Conservation (phyloP, 257 asterid genomes). For the Craterostigma plantagineum region DNA sequence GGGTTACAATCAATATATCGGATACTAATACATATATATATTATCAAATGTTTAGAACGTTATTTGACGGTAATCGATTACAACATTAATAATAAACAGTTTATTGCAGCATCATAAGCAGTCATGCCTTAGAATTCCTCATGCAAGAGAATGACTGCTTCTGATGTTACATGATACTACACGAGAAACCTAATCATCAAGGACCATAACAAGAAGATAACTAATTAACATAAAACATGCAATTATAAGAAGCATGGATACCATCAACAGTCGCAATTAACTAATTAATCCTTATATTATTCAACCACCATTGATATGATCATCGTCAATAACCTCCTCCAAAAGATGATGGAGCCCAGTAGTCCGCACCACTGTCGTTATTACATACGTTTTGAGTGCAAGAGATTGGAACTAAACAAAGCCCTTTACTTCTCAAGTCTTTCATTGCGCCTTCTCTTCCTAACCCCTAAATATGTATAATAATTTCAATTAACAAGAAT, state of each 20-base stretch:
- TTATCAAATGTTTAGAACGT: too few relatives aligned
- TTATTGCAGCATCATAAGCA: conserved; percentile 26
- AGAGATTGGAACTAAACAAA: conserved; percentile 72
- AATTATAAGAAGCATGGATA: too few relatives aligned
- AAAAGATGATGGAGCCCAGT: conserved; percentile 29
- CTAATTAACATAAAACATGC: too few relatives aligned
- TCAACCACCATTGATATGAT: background rate
- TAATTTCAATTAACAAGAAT: too few relatives aligned
- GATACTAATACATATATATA: too few relatives aligned
- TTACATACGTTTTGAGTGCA: conserved; percentile 51
- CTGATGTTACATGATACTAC: conserved; percentile 19
- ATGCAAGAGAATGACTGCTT: conserved; percentile 22
- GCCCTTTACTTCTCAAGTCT: conserved; percentile 65
- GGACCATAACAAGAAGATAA: too few relatives aligned
- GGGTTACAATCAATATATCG: too few relatives aligned
- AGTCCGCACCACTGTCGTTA: conserved; percentile 44
- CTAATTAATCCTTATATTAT: background rate
- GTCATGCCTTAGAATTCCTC: conserved; percentile 11
- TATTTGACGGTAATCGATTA: too few relatives aligned
- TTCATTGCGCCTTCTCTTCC: conserved; percentile 15
- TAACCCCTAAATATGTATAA: conserved; percentile 16
- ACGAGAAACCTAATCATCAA: too few relatives aligned
- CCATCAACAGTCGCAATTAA: too few relatives aligned
- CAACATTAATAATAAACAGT: background rate
- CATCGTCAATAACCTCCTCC: conserved; percentile 25